Conservation (phyloP, 345 rosid species). For the Alliaria petiolata region DNA sequence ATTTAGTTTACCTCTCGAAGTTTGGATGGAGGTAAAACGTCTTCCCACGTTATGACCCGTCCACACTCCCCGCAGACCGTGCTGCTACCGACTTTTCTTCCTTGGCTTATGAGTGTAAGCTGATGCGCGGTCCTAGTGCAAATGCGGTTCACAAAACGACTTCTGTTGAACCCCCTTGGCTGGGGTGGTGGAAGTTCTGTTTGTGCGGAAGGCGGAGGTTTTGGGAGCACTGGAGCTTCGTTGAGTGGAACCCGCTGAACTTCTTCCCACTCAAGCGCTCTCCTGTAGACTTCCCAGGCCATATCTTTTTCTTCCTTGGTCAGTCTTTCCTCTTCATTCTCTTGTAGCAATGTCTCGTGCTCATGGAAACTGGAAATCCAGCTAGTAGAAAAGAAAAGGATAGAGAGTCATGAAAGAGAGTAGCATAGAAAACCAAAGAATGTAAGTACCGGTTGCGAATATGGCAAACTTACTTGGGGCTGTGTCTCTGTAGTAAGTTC, state of each 20-base stretch:
- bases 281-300: conserved; percentile 95
- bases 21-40: conserved; percentile 30
- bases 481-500: conserved; percentile 64
- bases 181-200: conserved; percentile 14
- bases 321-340: conserved; percentile 95
- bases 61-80: conserved; percentile 97
- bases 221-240: conserved; percentile 46
- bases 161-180: conserved; percentile 47
- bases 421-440: neutral
- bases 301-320: conserved; percentile 98
- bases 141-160: conserved; percentile 46
- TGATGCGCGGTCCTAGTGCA: conserved; percentile 83
- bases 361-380: conserved; percentile 95
- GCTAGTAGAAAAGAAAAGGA: conserved; percentile 37
- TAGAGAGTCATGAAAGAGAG: neutral
- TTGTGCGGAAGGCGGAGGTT: conserved; percentile 40
- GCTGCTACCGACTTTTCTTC: conserved; percentile 63
- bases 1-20: conserved; percentile 33
- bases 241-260: conserved; percentile 66
- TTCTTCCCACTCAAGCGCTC: conserved; percentile 84
- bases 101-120: conserved; percentile 93
- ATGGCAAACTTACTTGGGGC: conserved; percentile 53
- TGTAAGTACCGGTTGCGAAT: no score
- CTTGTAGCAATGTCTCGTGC: conserved; percentile 98
- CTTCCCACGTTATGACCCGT: conserved; percentile 76